Evolutionary conservation across 2,329 filamentous ascomycete species (phyloP).

Genomic region (Lojkania enalia): DNA sequence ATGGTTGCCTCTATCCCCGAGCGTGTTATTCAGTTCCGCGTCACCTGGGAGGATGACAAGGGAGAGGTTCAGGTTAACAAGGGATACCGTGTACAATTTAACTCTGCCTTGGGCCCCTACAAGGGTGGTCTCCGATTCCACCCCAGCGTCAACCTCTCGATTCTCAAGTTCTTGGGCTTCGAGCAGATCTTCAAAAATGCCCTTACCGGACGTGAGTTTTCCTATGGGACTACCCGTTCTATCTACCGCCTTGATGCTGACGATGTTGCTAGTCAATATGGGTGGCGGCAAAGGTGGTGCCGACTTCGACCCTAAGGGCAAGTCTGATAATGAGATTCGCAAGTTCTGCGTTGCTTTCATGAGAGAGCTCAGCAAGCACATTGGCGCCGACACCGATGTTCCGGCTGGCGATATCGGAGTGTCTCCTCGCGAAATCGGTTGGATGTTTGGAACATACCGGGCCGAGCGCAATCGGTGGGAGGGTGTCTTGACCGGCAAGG

Average conservation of each 20-base stretch:
- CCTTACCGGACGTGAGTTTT: slow-evolving; percentile 77
- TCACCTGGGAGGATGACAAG: slow-evolving; percentile 95
- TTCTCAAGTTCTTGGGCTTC: slow-evolving; percentile 96
- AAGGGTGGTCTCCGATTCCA: slow-evolving; percentile 97
- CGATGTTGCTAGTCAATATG: slow-evolving; percentile 70
- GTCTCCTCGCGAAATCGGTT: slow-evolving; percentile 87
- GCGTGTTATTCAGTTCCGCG: slow-evolving; percentile 95
- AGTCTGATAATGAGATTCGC: slow-evolving; percentile 95
- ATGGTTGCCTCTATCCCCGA: slow-evolving; percentile 88
- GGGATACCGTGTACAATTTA: slow-evolving; percentile 97
- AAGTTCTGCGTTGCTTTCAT: slow-evolving; percentile 97
- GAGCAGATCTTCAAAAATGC: slow-evolving; percentile 99
- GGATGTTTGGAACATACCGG: slow-evolving; percentile 87
- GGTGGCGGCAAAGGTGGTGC: slow-evolving; percentile 97
- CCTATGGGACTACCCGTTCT: not conserved
- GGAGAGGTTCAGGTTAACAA: slow-evolving; percentile 88
- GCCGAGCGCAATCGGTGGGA: slow-evolving; percentile 88
- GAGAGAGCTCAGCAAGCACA: slow-evolving; percentile 93
- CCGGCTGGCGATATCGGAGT: slow-evolving; percentile 98
- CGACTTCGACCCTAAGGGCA: slow-evolving; percentile 99
- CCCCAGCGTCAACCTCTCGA: slow-evolving; percentile 76
- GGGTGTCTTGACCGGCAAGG: slow-evolving; percentile 96
- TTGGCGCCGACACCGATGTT: slow-evolving; percentile 90
- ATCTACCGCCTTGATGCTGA: slow-evolving; percentile 13
- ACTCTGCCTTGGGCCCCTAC: slow-evolving; percentile 95